These are phyloP conservation scores for Halophytophthora polymorphica DNA, from an alignment of 352 stramenopile species.

Conservation along the genomic window DNA sequence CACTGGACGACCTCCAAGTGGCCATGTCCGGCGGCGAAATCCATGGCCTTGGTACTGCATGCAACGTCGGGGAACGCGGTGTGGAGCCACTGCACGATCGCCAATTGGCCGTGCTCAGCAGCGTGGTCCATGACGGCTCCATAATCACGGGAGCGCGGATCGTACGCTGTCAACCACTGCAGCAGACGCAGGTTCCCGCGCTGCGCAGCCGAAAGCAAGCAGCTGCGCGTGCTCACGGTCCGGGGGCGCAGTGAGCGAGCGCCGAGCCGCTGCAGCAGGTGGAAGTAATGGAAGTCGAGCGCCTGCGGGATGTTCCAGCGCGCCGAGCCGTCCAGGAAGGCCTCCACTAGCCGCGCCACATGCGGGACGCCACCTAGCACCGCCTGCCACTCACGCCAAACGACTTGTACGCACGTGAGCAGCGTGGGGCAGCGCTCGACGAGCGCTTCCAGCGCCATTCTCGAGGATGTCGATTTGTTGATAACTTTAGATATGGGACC, in stretches of 20 bases:
- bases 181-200: slow-evolving; percentile 18
- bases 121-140: slow-evolving; percentile 25
- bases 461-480: no score
- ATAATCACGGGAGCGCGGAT: slow-evolving; percentile 12
- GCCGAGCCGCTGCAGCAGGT: slow-evolving; percentile 28
- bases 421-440: background rate
- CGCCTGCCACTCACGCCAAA: slow-evolving; percentile 20
- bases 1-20: slow-evolving; percentile 52
- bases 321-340: slow-evolving; percentile 19
- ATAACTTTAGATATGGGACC: no score
- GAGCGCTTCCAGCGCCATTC: no score
- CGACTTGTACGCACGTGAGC: slow-evolving; percentile 16
- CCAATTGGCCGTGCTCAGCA: slow-evolving; percentile 27
- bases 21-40: slow-evolving; percentile 28
- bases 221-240: slow-evolving; percentile 17
- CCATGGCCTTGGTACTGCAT: slow-evolving; percentile 26
- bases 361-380: slow-evolving; percentile 18
- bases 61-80: slow-evolving; percentile 11
- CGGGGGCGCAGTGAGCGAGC: slow-evolving; percentile 15
- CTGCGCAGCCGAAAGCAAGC: slow-evolving; percentile 26
- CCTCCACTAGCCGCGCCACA: slow-evolving; percentile 24
- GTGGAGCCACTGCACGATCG: slow-evolving; percentile 30
- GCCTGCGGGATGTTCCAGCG: slow-evolving; percentile 30
- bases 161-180: slow-evolving; percentile 24
- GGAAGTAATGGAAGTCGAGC: slow-evolving; percentile 24